These are phyloP conservation scores for Austroboletus olivaceoglutinosus DNA, from an alignment of 1,284 basidiomycete genomes.

Conservation along the genomic window DNA sequence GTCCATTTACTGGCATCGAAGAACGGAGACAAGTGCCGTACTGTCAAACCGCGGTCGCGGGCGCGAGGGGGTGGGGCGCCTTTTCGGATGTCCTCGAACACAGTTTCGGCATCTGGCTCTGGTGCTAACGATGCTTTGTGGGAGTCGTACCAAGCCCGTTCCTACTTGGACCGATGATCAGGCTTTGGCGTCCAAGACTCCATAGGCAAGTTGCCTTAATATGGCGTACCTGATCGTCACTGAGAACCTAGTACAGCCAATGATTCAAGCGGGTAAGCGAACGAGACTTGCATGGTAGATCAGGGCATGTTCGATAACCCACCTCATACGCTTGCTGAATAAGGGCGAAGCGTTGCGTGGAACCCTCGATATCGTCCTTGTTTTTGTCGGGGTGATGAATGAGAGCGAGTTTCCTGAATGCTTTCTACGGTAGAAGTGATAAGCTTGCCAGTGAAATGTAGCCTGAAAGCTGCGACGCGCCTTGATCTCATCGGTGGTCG, in stretches of 20 bases:
- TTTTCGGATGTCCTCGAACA: constrained; percentile 81
- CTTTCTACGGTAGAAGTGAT: constrained; percentile 48
- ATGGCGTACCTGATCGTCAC: constrained; percentile 82
- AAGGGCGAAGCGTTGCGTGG: constrained; percentile 85
- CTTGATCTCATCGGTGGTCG: constrained; percentile 86
- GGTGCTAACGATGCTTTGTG: constrained; percentile 85
- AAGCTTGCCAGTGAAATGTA: not conserved
- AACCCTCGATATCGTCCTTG: constrained; percentile 75
- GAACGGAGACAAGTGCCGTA: constrained; percentile 83
- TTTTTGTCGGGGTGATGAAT: constrained; percentile 93
- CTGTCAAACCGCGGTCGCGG: constrained; percentile 77
- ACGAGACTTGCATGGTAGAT: not conserved
- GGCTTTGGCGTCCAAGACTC: constrained; percentile 1
- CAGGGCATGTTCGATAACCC: constrained; percentile 8
- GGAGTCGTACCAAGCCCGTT: constrained; percentile 98
- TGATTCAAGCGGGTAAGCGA: not conserved
- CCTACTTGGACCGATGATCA: constrained; percentile 55
- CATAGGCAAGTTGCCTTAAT: not conserved
- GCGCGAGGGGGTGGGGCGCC: constrained; percentile 68
- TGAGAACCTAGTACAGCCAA: constrained; percentile 64
- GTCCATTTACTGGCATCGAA: constrained; percentile 78
- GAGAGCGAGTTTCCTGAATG: constrained; percentile 81
- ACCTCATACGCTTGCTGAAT: constrained; percentile 95
- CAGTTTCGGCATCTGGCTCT: constrained; percentile 77
- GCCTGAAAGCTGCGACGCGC: constrained; percentile 37